Base-by-base conservation (phyloP, 352 stramenopile genomes). In the Phytophthora sp. region DNA sequence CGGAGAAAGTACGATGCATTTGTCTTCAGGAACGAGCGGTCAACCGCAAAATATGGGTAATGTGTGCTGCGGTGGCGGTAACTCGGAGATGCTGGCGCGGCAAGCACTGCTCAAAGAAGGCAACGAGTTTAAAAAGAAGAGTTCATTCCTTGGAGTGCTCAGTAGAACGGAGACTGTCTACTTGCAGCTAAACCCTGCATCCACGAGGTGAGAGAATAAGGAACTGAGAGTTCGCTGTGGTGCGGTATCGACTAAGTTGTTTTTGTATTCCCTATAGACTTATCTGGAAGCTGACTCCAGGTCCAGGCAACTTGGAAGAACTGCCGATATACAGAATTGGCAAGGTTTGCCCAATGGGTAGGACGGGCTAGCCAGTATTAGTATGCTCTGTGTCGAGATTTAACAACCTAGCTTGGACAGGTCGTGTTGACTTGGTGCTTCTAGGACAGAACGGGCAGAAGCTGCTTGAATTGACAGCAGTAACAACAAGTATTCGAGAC, bases 61-160 rank as follows among this genome's bases (percentile, higher is more conserved):
- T 57, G 46, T 72, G 39, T 92, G 80, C 63, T 91, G 82, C 54
- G 77, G 79, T 4, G 51, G 24, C 24, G 77, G 76, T 18, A 64
- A 82, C 66, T 78, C 78, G 31, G 82, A 92, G 72, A 81, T 82
- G 69, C 53, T 82, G 38, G 74, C 82, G 53, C 79, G 80, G 17
- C 82, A 78, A 34, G 77, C 84, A 50, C 44, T 87, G 43, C 78
- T 92, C 0, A 85, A 84, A 55, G 80, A 90, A 66, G 82, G 82
- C 55, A 70, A 59, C 50, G 77, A 87, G 34, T 90, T 90, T 56
- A 89, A 84, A 73, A 84, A 85, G 53, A 89, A 88, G 65, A 87
- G 59, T 30, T 65, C 77, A 41, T 89, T 84, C 34, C 46, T 92
- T 2, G 76, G 83, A n/a, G 75, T 90, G 28, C 50, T 92, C 43